Conservation (phyloP, 176 grass and related monocot genomes). For the Pontederia paniculata region DNA sequence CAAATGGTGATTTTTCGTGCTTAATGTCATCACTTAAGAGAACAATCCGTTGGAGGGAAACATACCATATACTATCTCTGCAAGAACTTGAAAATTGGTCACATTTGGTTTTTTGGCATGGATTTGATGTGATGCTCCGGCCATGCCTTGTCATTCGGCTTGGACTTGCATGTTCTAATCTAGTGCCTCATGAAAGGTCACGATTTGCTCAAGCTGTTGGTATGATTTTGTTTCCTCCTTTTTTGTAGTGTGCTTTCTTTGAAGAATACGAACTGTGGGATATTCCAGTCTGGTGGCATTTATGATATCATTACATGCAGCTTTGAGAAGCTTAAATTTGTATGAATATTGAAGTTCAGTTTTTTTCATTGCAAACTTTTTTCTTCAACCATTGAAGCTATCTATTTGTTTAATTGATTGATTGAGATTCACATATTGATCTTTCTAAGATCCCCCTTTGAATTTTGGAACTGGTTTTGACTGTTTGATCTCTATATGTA, state of each 20-base stretch:
- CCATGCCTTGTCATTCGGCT: constrained; percentile 89
- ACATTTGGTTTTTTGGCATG: constrained; percentile 97
- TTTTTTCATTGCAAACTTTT: too few relatives aligned
- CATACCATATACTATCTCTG: constrained; percentile 68
- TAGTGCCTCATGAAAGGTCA: constrained; percentile 57
- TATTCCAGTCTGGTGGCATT: background rate
- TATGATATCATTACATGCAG: too few relatives aligned
- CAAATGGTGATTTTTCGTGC: constrained; percentile 66
- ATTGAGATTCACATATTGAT: too few relatives aligned
- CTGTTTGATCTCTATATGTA: too few relatives aligned
- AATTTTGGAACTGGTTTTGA: too few relatives aligned
- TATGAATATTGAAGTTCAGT: too few relatives aligned
- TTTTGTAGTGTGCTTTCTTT: constrained; percentile 14
- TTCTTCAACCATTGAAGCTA: too few relatives aligned
- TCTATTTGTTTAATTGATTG: too few relatives aligned
- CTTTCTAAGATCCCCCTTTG: too few relatives aligned
- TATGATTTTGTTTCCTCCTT: constrained; percentile 26
- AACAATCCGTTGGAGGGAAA: constrained; percentile 90
- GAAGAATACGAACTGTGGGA: background rate
- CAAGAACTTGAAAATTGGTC: constrained; percentile 94
- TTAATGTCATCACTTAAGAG: constrained; percentile 76
- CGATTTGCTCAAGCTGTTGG: constrained; percentile 89
- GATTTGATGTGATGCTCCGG: constrained; percentile 66
- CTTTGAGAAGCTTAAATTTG: too few relatives aligned
- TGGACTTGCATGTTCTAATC: constrained; percentile 74